Evolutionary conservation across 805 yeast species (phyloP).

Genomic region (Lipomyces japonicus): DNA sequence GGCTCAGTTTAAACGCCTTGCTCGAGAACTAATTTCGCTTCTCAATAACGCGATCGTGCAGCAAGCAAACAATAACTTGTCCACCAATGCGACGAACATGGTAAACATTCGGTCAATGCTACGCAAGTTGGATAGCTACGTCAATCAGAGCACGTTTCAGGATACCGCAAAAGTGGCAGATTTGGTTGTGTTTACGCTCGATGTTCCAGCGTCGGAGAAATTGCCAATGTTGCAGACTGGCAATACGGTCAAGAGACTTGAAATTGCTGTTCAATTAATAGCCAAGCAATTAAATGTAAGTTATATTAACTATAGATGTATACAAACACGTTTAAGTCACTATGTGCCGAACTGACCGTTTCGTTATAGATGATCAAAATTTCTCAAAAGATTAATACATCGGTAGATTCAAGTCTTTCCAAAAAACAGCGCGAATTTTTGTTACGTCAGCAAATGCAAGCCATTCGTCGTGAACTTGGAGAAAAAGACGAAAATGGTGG

Average conservation of each 20-base stretch:
- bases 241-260: constrained; percentile 31
- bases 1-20: constrained; percentile 24
- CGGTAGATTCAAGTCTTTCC: constrained; percentile 27
- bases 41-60: constrained; percentile 7
- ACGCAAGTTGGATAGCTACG: constrained; percentile 18
- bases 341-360: neutral
- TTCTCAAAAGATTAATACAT: constrained; percentile 29
- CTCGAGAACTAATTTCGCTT: constrained; percentile 21
- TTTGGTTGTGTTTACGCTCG: constrained; percentile 37
- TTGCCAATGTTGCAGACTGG: constrained; percentile 33
- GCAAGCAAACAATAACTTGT: neutral
- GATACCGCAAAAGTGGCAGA: constrained; percentile 38
- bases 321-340: constrained; percentile 1
- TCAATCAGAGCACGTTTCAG: constrained; percentile 20
- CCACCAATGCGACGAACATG: neutral
- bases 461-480: constrained; percentile 31
- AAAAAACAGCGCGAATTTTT: constrained; percentile 34
- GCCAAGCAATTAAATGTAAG: constrained; percentile 15
- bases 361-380: constrained; percentile 17
- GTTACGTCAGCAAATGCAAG: constrained; percentile 29
- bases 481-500: constrained; percentile 31
- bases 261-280: constrained; percentile 21
- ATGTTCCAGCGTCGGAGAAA: constrained; percentile 35
- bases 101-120: constrained; percentile 4
- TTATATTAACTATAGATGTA: constrained; percentile 22